Evolutionary conservation across 73 alveolate species (phyloP).

Genomic region (Paramecium biaurelia): DNA sequence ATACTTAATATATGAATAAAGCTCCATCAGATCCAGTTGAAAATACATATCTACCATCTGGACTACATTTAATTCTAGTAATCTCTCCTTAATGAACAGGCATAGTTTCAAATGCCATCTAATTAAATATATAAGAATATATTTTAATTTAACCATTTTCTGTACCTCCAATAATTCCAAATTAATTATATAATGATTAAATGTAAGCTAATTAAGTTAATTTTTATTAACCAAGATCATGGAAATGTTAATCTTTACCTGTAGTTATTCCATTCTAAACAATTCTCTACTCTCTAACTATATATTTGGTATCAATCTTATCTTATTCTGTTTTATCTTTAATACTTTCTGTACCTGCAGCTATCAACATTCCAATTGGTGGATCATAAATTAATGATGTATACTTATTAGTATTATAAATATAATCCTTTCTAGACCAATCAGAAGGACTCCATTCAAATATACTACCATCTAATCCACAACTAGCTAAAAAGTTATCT

Average conservation of each 20-base stretch:
- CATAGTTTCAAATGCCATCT: constrained; percentile 69
- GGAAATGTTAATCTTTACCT: constrained; percentile 22
- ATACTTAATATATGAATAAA: constrained; percentile 72
- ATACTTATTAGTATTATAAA: neutral
- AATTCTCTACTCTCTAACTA: constrained; percentile 45
- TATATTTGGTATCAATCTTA: neutral
- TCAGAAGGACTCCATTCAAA: constrained; percentile 64
- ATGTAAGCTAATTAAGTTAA: constrained; percentile 47
- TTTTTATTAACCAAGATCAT: constrained; percentile 40
- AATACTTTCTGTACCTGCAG: constrained; percentile 35
- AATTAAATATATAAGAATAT: constrained; percentile 55
- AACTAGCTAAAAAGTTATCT: constrained; percentile 78
- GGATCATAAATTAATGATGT: constrained; percentile 38
- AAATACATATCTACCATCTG: constrained; percentile 86
- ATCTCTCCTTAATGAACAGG: constrained; percentile 83
- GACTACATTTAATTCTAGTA: constrained; percentile 73
- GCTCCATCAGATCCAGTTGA: constrained; percentile 89
- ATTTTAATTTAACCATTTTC: constrained; percentile 70
- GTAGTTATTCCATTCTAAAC: constrained; percentile 19
- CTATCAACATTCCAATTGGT: constrained; percentile 39
- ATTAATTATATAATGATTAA: constrained; percentile 50
- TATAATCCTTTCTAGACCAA: constrained; percentile 34
- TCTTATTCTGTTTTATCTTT: constrained; percentile 20
- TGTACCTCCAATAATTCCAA: constrained; percentile 73
- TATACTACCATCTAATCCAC: constrained; percentile 83